Evolutionary conservation across 2,329 filamentous ascomycete species (phyloP).

Genomic region (Hypoxylon rubiginosum): DNA sequence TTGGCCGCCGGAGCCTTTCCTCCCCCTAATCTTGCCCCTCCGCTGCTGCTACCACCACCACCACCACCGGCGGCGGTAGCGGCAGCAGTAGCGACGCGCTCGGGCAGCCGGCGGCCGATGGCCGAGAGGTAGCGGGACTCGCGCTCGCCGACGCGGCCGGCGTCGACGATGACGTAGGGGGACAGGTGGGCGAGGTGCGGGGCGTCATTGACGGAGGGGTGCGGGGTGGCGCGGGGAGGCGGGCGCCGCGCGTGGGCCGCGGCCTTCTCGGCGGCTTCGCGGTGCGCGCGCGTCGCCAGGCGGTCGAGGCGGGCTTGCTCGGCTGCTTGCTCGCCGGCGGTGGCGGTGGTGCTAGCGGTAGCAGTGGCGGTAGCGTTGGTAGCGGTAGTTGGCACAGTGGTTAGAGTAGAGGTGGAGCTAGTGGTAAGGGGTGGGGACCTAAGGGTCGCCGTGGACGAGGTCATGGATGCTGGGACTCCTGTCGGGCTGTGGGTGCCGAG

Average conservation of each 20-base stretch:
- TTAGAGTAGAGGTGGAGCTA: no score
- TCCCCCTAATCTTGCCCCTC: slow-evolving; percentile 7
- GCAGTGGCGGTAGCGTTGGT: slow-evolving; percentile 9
- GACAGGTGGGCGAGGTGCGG: slow-evolving; percentile 68
- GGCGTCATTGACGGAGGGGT: slow-evolving; percentile 70
- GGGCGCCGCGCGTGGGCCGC: slow-evolving; percentile 67
- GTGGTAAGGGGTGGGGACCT: not conserved
- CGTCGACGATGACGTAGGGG: slow-evolving; percentile 80
- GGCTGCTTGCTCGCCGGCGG: slow-evolving; percentile 68
- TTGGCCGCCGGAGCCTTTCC: slow-evolving; percentile 40
- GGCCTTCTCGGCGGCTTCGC: slow-evolving; percentile 68
- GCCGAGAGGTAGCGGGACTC: slow-evolving; percentile 81
- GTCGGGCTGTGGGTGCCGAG: not conserved
- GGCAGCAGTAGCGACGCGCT: slow-evolving; percentile 6
- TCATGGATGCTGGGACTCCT: slow-evolving; percentile 25
- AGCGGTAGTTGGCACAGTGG: not conserved
- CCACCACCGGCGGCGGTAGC: not conserved
- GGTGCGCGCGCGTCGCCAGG: slow-evolving; percentile 67
- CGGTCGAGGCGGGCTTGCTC: slow-evolving; percentile 73
- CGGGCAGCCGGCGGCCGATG: slow-evolving; percentile 65
- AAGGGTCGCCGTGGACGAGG: slow-evolving; percentile 29
- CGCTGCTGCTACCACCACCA: slow-evolving; percentile 14
- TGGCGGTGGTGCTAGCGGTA: slow-evolving; percentile 37
- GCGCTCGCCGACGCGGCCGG: slow-evolving; percentile 81
- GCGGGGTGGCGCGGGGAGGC: slow-evolving; percentile 62